A percentile compares a stretch with the other conserved stretches of the same genome.
Evolutionary conservation across 305 asterid species (phyloP).

Genomic region (Fraxinus sp.): DNA sequence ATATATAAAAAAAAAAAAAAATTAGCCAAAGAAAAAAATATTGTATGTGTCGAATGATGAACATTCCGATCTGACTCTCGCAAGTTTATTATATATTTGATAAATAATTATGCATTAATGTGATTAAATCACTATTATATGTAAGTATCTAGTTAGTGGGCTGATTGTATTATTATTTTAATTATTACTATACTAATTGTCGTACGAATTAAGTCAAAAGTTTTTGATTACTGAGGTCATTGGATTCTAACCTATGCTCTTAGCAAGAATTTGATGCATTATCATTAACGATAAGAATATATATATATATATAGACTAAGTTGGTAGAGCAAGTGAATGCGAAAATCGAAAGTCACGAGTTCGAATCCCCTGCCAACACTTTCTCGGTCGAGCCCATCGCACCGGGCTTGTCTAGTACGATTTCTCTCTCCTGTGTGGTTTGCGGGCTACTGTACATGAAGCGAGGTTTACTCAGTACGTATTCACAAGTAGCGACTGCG

Average conservation of each 20-base stretch:
- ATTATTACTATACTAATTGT: not conserved
- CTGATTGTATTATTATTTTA: constrained; percentile 23
- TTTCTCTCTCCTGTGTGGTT: too few relatives aligned
- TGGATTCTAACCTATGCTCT: not conserved
- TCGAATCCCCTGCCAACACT: too few relatives aligned
- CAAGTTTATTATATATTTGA: not conserved
- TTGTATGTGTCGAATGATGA: not conserved
- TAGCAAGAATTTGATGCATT: not conserved
- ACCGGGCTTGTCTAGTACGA: too few relatives aligned
- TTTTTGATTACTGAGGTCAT: not conserved
- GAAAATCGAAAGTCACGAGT: too few relatives aligned
- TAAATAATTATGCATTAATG: not conserved
- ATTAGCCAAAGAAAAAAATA: not conserved
- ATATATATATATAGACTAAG: too few relatives aligned
- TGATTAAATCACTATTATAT: not conserved
- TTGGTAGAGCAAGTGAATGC: too few relatives aligned
- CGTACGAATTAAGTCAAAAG: constrained; percentile 27
- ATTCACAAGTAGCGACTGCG: too few relatives aligned
- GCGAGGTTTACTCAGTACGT: too few relatives aligned
- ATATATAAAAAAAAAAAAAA: not conserved
- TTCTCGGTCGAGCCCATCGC: too few relatives aligned
- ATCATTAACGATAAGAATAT: not conserved
- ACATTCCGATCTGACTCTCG: constrained; percentile 44
- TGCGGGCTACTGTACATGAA: too few relatives aligned
- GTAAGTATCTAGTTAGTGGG: constrained; percentile 30